Base-by-base conservation (phyloP, 2,329 filamentous ascomycete species). In the Monosporascus sp. region DNA sequence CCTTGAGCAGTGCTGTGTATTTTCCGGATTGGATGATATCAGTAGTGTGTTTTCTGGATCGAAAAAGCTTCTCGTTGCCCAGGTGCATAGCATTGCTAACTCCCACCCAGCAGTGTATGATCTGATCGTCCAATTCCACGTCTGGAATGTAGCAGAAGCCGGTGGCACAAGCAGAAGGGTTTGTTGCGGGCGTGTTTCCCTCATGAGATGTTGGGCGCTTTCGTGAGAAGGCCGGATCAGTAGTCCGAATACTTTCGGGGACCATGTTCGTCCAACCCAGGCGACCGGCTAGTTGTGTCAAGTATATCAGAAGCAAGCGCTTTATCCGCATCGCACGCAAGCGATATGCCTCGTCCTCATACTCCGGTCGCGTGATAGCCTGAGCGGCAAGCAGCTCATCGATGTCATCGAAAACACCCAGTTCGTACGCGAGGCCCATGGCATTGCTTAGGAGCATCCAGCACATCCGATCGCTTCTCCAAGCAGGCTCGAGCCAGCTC, bases 381-480 rank as follows among this genome's bases (percentile, higher is more conserved):
- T 80, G 75, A 49, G 82, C 75, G 54, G 79, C 79, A 52, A 86
- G 70, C 61, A 84, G 67, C 62, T 92, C 88, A 53, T 89, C 90
- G 58, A 92, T 90, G 54, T 92, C 85, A 60, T 97, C 94, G 62
- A 97, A 99, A 2, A 99, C 90, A 11, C 94, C 94, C 35, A 99
- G 83, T 69, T 99, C 94, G 60, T 96, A 96, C 0, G 89, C 90
- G 38, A 97, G 76, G 1, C 91, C 89, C 75, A 93, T 89, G 15
- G 90, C 91, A 38, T 91, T 95, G 65, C 90, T 95, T 31, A 97
- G 79, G 15, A 97, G 76, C 90, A 97, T 97, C 93, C 93, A 97
- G 66, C 90, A 96, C 89, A 97, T 96, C 51, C 91, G 88, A 65
- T 97, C 93, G 58, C 88, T 90, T 62, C 93, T 82, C 90, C 93